Evolutionary conservation across 2,329 filamentous ascomycete species (phyloP), one percentile per base, ranked within the genome.

Genomic region (Cyphellophora attinorum): DNA sequence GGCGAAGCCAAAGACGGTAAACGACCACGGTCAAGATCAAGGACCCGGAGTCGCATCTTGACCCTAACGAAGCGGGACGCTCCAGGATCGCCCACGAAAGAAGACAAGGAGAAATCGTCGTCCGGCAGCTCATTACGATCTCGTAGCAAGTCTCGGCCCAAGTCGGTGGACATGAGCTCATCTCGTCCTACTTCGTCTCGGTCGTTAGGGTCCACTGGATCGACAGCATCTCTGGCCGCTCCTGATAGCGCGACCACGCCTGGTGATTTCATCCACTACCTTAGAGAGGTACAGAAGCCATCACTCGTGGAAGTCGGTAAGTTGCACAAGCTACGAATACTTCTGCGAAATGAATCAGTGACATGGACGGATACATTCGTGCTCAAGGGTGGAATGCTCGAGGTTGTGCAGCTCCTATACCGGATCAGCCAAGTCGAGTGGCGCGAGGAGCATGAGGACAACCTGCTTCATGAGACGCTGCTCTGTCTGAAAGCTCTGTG

Each of bases 361-460:
- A 76, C 81, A 10, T 98, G 91, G 91, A 93, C 93, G 3, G 85
- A 96, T 54, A 74, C 79, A 10, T 98, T 96, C 55, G 85, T 96
- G 48, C 72, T 77, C 27, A 79, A 88, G 44, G 86, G 85, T 11
- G 91, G 91, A 13, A 93, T 96, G 86, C 75, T 81, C 46, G 85
- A 95, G 57, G 83, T 96, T 43, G 81, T 95, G 21, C 76, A 74
- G 25, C 64, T 96, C 35, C 67, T 96, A 31, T 81, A 93, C 57
- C 76, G 89, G n/a, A 93, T 89, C 49, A 86, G 95, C 73, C 81
- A 81, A 33, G 79, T 98, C 19, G 91, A 96, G 58, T 98, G 91
- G 89, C 85, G 84, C 52, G 91, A 95, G 67, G 91, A 96, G 51
- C 89, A 96, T 51, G 91, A 96, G 60, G 91, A 96, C 54, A 80